A percentile compares a stretch with the other conserved stretches of the same genome.
These are phyloP conservation scores for Termitomyces sp. DNA, from an alignment of 768 basidiomycete species.

Conservation along the genomic window DNA sequence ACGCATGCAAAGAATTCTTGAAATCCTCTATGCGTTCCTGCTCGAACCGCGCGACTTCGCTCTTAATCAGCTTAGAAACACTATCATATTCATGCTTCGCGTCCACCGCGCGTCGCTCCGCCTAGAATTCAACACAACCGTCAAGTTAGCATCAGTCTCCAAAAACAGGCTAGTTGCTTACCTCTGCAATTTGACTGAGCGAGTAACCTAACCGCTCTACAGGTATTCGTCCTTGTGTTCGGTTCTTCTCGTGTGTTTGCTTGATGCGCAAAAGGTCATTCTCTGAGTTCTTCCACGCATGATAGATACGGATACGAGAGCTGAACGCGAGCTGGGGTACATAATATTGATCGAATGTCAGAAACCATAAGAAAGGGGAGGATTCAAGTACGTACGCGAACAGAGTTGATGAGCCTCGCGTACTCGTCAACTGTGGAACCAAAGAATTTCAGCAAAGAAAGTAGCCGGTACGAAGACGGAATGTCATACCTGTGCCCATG, in stretches of 20 bases:
- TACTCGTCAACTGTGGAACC: conserved; percentile 79
- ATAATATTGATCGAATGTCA: neutral
- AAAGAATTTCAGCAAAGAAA: conserved; percentile 7
- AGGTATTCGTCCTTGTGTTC: conserved; percentile 70
- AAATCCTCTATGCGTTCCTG: conserved; percentile 93
- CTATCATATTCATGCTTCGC: conserved; percentile 87
- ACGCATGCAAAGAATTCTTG: conserved; percentile 76
- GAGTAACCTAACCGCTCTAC: conserved; percentile 69
- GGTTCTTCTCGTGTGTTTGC: conserved; percentile 75
- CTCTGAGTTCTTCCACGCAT: conserved; percentile 79
- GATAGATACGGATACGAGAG: conserved; percentile 80
- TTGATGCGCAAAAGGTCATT: conserved; percentile 68
- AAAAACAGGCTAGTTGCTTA: conserved; percentile 22
- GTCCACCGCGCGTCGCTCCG: conserved; percentile 80
- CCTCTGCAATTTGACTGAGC: conserved; percentile 81
- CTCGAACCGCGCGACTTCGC: conserved; percentile 89
- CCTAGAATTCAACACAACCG: conserved; percentile 37
- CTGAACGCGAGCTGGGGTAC: conserved; percentile 72
- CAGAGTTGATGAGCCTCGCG: conserved; percentile 83
- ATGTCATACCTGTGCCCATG: conserved; percentile 61
- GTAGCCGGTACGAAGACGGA: neutral
- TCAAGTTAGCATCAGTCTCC: neutral
- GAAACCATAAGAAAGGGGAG: neutral
- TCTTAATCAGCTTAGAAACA: conserved; percentile 82
- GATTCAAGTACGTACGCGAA: conserved; percentile 53